Percentiles rank a stretch among this genome's conserved stretches.
Conservation (phyloP, 169 alveolate genomes). For the Plasmodium inui region DNA sequence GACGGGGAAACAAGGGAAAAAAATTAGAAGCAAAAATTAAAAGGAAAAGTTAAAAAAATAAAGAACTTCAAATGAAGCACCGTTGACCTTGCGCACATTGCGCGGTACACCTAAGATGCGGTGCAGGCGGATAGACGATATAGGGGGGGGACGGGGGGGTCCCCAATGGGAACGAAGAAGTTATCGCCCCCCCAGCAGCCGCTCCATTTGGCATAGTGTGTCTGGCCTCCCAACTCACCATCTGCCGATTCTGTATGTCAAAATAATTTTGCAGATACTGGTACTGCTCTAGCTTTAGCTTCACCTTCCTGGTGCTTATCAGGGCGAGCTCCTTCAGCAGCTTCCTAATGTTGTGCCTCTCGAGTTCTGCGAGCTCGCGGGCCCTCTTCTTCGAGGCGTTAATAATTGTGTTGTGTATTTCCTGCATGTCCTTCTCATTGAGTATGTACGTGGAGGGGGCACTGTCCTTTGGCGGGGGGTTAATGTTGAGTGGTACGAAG, state of each 20-base stretch:
- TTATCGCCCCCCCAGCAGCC: neutral
- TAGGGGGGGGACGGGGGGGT: neutral
- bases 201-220: neutral
- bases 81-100: neutral
- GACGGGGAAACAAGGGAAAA: neutral
- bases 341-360: constrained; percentile 58
- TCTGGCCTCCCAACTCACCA: constrained; percentile 10
- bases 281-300: constrained; percentile 61
- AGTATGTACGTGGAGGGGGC: constrained; percentile 49
- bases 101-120: no score
- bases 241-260: constrained; percentile 45
- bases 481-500: constrained; percentile 7
- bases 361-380: constrained; percentile 45
- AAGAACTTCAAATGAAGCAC: neutral
- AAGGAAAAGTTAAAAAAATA: neutral
- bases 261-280: constrained; percentile 58
- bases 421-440: constrained; percentile 63
- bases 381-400: constrained; percentile 71
- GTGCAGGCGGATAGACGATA: neutral
- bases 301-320: constrained; percentile 37
- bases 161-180: neutral
- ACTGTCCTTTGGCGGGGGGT: neutral
- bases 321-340: constrained; percentile 33
- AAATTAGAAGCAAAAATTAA: neutral
- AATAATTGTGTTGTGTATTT: constrained; percentile 59